Evolutionary conservation across 2,329 filamentous ascomycete species (phyloP), one percentile per base, ranked within the genome.

Genomic region (Periconia sp.): DNA sequence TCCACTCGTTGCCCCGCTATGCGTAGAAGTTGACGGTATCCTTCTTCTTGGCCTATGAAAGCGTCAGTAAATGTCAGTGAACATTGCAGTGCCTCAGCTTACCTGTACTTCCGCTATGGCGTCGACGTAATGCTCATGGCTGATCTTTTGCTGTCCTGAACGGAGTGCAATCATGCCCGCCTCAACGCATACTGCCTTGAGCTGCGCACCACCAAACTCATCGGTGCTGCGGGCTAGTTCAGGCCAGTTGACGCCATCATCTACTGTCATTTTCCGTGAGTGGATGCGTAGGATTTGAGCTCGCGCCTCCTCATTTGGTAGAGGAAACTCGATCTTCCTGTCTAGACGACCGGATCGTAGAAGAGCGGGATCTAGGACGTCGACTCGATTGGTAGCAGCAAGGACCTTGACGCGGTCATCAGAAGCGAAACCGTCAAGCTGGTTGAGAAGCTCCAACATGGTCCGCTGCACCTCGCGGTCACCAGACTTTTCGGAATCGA

Each of bases 111-210:
- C 94, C 25, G 91, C 83, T 71, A 99, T 97, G 48, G 94, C 94
- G 78, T 99, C 94, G 36, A 99, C 94, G 68, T 97, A 99, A 73
- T 99, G 90, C 78, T 99, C 94, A 70, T 99, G 94, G 47, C 88
- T 88, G 66, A 99, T 94, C 82, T 96, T 96, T 75, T 87, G 91
- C 80, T 95, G 92, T 49, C 94, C 94, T 71, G 87, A 90, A 59
- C 94, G 84, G 66, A 99, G 78, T 19, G 94, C 94, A 75, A 99
- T 99, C 94, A 99, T 99, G 69, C 94, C 94, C 37, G 94, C 94
- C 77, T 99, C 94, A 18, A 99, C 94, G 71, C 94, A 99, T 16
- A 99, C 94, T 30, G 94, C 94, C 81, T 99, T 99, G 59, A 99
- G 77, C 84, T 95, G 92, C 48, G 94, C 94, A 69, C 94, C 94